Base-by-base conservation (phyloP, 257 asterid species). In the Handroanthus guayacan region DNA sequence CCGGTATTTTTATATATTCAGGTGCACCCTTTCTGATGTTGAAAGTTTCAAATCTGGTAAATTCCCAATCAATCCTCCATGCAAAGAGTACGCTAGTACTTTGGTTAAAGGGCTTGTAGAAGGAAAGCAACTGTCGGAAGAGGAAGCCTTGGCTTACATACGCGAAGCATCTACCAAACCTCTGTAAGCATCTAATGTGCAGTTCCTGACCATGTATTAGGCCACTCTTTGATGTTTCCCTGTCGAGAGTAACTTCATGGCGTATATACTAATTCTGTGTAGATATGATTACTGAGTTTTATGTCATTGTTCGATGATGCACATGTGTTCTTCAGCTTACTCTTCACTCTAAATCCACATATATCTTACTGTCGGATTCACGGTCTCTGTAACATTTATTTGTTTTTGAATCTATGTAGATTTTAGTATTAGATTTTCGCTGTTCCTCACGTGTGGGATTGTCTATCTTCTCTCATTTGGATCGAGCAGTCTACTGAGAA, bases 71-170 rank as follows among this genome's bases (percentile, higher is more conserved):
- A 72, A 82, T 62, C 82, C 91, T 16, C 99, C 98, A 0, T 69
- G 86, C 82, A 90, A 87, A 81, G 96, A 70, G 77, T 95, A 95
- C 47, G 87, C 87, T 6, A 58, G 71, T 20, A 86, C 89, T 17
- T 83, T 93, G 88, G 74, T 93, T 58, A 85, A 83, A 89, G 99
- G 98, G 76, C 84, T 95, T 55, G 96, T 87, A 2, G 89, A 89
- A 78, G 99, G 98, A 72, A 86, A 86, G 43, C 96, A 90, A 72
- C 86, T 93, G n/a, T 83, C 95, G 0, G 86, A 87, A 75, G 87
- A 85, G 84, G 96, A 91, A 82, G 98, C 98, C 18, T 61, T 80
- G 5, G 84, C 86, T 34, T 95, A 95, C 88, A 82, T 93, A 55
- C 80, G 84, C 9, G 92, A 86, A 75, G 91, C 99, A 37, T 81